phyloP scores from a whole-genome alignment of 129 eudicot species.

The Sambucus nigra region DNA sequence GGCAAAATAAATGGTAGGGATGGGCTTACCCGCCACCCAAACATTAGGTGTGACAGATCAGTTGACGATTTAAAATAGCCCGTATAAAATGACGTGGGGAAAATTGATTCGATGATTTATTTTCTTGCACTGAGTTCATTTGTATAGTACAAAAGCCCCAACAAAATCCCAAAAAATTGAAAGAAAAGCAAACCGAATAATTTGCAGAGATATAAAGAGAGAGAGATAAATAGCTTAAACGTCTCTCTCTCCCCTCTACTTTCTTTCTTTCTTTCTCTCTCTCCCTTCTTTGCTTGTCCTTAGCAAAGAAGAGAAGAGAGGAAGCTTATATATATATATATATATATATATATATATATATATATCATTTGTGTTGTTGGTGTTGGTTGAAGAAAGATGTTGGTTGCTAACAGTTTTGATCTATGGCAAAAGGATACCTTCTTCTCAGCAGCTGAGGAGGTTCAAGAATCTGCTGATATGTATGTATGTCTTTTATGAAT shows the following conservation, averaged over 20 bases:
- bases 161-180: slow-evolving; percentile 1
- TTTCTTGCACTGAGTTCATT: too few species aligned
- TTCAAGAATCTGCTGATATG: slow-evolving; percentile 87
- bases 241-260: slow-evolving; percentile 10
- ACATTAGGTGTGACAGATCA: too few species aligned
- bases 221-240: slow-evolving; percentile 11
- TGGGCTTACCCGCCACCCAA: too few species aligned
- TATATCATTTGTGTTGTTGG: not conserved
- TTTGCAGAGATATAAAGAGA: slow-evolving; percentile 3
- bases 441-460: slow-evolving; percentile 90
- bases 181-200: not conserved
- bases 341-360: not conserved
- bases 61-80: too few species aligned
- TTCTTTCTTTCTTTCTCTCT: slow-evolving; percentile 22
- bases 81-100: too few species aligned
- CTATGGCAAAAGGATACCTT: slow-evolving; percentile 86
- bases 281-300: slow-evolving; percentile 37
- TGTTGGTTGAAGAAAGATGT: slow-evolving; percentile 17
- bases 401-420: slow-evolving; percentile 75
- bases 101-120: too few species aligned
- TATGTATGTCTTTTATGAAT: slow-evolving; percentile 18
- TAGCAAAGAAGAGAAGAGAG: slow-evolving; percentile 45
- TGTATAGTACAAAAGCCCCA: too few species aligned
- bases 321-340: not conserved
- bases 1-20: too few species aligned